phyloP scores from a whole-genome alignment of 768 basidiomycete species.

The Rhizopogon vulgaris region DNA sequence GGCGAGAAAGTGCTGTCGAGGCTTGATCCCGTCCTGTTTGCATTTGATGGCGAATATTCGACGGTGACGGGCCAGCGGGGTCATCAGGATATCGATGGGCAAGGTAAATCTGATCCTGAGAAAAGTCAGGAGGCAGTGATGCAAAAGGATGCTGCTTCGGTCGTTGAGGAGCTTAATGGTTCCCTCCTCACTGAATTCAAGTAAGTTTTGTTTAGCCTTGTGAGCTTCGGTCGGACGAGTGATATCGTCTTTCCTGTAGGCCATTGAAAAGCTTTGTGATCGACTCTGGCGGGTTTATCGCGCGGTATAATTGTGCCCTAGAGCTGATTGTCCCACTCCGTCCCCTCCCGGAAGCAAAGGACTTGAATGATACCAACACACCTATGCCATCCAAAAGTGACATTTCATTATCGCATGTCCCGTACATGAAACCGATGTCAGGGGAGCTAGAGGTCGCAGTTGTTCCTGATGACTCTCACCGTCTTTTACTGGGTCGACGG shows the following conservation, averaged over 20 bases:
- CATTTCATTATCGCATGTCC: slow-evolving; percentile 2
- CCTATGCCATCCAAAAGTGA: neutral
- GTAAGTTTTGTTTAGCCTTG: slow-evolving; percentile 8
- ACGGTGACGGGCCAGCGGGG: slow-evolving; percentile 10
- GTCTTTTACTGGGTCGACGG: slow-evolving; percentile 46
- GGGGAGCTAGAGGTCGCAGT: slow-evolving; percentile 54
- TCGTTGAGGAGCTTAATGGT: slow-evolving; percentile 11
- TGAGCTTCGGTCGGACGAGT: neutral
- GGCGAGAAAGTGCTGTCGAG: neutral
- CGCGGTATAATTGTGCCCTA: slow-evolving; percentile 20
- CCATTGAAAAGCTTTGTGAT: slow-evolving; percentile 13
- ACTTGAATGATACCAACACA: neutral
- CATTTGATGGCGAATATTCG: slow-evolving; percentile 23
- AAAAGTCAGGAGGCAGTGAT: slow-evolving; percentile 6
- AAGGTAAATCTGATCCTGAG: neutral
- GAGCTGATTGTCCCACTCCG: slow-evolving; percentile 13
- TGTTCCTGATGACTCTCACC: slow-evolving; percentile 48
- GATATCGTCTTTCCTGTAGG: slow-evolving; percentile 4
- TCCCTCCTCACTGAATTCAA: slow-evolving; percentile 11
- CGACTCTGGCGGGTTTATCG: slow-evolving; percentile 14
- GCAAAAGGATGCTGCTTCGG: slow-evolving; percentile 12
- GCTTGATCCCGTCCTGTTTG: slow-evolving; percentile 9
- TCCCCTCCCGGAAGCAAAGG: slow-evolving; percentile 4
- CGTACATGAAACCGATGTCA: slow-evolving; percentile 33
- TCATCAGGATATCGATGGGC: neutral